Conservation (phyloP, 345 rosid genomes). For the Diplotaxis tenuifolia region DNA sequence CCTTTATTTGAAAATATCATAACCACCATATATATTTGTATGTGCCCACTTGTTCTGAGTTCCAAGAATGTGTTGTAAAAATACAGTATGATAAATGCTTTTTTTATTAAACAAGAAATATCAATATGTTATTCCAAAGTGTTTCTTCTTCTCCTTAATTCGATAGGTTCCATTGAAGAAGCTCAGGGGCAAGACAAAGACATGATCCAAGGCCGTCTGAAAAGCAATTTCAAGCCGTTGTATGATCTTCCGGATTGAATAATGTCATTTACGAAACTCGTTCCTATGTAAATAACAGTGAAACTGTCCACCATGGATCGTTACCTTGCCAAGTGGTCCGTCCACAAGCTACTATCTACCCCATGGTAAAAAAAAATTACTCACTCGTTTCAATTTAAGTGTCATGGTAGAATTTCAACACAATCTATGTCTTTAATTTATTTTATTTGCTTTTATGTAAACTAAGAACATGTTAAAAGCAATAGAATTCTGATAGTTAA, state of each 20-base stretch:
- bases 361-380: no score
- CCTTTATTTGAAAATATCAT: conserved; percentile 9
- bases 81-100: not conserved
- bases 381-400: no score
- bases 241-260: not conserved
- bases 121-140: not conserved
- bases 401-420: no score
- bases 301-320: no score
- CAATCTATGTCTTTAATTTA: no score
- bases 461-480: no score
- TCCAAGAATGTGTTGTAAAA: not conserved
- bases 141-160: not conserved
- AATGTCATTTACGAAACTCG: no score
- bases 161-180: not conserved
- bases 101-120: not conserved
- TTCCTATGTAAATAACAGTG: no score
- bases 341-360: no score
- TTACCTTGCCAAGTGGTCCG: no score
- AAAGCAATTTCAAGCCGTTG: not conserved
- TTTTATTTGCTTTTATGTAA: no score
- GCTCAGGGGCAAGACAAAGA: not conserved
- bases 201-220: not conserved
- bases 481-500: no score
- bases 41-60: not conserved
- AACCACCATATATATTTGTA: conserved; percentile 9